These are phyloP conservation scores for Prunus salicina DNA, from an alignment of 306 rosid species.

Conservation along the genomic window DNA sequence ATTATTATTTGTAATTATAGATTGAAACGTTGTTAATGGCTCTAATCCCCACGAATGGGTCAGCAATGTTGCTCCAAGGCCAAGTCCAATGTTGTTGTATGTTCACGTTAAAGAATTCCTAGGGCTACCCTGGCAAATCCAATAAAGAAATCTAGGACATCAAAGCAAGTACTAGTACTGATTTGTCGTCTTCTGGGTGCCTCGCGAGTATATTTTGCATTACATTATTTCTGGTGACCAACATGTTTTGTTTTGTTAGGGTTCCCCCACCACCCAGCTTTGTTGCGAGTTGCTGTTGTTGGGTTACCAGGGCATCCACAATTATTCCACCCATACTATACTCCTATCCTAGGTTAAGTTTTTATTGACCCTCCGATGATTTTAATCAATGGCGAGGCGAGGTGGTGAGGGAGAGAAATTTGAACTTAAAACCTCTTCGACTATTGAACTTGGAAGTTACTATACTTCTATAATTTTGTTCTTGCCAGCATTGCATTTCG, in stretches of 20 bases:
- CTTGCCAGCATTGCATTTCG: no score
- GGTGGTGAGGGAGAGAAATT: no score
- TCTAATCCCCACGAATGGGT: constrained; percentile 24
- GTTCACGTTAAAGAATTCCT: neutral
- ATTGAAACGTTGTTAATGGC: neutral
- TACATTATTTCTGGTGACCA: neutral
- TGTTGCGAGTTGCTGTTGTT: neutral
- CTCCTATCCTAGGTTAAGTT: neutral
- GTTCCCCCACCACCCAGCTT: neutral
- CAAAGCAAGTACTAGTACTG: constrained; percentile 7
- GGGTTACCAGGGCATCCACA: neutral
- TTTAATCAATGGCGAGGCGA: fast-evolving
- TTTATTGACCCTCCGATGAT: neutral
- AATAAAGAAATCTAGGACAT: constrained; percentile 8
- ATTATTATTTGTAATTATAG: neutral
- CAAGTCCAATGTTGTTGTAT: neutral
- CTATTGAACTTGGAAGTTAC: no score
- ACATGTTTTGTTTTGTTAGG: neutral
- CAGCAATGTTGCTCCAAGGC: neutral
- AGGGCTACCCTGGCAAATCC: constrained; percentile 27
- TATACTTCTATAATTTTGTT: no score
- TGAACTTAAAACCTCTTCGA: no score
- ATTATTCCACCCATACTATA: neutral
- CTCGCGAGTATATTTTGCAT: neutral
- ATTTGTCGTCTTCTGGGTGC: neutral